Evolutionary conservation across 805 yeast genomes (phyloP).

Genomic region (Metschnikowia rubicola): DNA sequence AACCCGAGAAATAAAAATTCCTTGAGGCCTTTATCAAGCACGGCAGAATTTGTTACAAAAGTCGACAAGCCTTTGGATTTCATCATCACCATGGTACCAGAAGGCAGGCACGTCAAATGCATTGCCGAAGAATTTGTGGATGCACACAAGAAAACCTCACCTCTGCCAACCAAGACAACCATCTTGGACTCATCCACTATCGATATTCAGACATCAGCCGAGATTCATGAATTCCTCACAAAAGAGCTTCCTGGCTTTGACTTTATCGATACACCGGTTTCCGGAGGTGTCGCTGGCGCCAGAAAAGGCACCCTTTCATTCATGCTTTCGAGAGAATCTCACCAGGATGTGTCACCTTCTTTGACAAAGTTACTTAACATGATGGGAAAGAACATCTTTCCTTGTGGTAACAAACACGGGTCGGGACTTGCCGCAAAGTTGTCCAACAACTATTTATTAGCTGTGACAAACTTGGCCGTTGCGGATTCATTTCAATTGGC

Average conservation of each 20-base stretch:
- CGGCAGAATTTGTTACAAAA: constrained; percentile 26
- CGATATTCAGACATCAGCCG: constrained; percentile 46
- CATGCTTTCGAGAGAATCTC: constrained; percentile 43
- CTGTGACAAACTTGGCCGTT: constrained; percentile 51
- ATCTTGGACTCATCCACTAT: constrained; percentile 52
- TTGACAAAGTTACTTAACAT: constrained; percentile 30
- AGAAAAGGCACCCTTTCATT: constrained; percentile 48
- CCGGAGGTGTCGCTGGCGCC: constrained; percentile 56
- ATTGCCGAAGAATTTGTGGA: constrained; percentile 39
- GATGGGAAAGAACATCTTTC: constrained; percentile 49
- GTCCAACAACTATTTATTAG: constrained; percentile 51
- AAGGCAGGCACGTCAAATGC: constrained; percentile 45
- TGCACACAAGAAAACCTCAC: constrained; percentile 19
- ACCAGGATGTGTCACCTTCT: constrained; percentile 26
- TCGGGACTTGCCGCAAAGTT: constrained; percentile 54
- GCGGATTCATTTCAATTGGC: constrained; percentile 56
- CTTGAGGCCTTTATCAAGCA: constrained; percentile 19
- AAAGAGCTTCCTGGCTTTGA: constrained; percentile 33
- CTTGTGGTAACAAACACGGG: constrained; percentile 48
- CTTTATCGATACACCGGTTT: constrained; percentile 54
- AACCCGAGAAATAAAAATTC: constrained; percentile 22
- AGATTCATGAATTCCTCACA: constrained; percentile 35
- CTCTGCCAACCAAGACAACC: constrained; percentile 13
- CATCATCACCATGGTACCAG: constrained; percentile 53
- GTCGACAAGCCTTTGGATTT: constrained; percentile 37